Conservation (phyloP, 192 early-diverging fungal species). For the Entophlyctis luteolus region DNA sequence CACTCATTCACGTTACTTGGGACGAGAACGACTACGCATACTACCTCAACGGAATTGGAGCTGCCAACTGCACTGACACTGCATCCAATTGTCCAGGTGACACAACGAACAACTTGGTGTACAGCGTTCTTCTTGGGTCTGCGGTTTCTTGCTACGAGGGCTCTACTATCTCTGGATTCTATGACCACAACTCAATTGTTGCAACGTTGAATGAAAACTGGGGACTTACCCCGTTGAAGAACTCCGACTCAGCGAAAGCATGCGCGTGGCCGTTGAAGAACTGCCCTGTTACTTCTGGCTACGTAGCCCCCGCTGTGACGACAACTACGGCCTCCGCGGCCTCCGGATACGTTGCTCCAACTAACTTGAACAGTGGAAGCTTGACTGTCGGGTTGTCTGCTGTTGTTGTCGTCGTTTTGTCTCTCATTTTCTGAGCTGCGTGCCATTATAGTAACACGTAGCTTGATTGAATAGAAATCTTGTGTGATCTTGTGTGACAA, state of each 20-base stretch:
- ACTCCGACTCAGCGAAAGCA: not conserved
- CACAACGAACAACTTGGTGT: conserved; percentile 11
- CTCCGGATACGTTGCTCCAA: too few species aligned
- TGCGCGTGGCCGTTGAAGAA: not conserved
- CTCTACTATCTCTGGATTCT: not conserved
- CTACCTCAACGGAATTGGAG: not conserved
- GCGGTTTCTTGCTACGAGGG: conserved; percentile 6
- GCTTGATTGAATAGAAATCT: too few species aligned
- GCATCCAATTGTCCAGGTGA: not conserved
- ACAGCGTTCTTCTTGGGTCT: conserved; percentile 5
- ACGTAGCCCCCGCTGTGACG: not conserved
- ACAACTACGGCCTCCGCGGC: too few species aligned
- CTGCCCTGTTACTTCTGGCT: not conserved
- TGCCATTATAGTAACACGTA: too few species aligned
- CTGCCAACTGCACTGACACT: conserved; percentile 6
- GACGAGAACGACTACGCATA: conserved; percentile 10
- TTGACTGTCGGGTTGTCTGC: too few species aligned
- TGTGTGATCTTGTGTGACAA: too few species aligned
- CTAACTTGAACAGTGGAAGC: too few species aligned
- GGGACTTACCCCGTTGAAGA: not conserved
- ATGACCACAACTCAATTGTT: conserved; percentile 16
- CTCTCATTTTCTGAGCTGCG: too few species aligned
- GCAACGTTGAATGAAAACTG: conserved; percentile 10
- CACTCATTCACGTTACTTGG: conserved; percentile 1
- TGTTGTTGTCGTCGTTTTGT: too few species aligned